Conservation (phyloP, 257 asterid species). For the Handroanthus guayacan region DNA sequence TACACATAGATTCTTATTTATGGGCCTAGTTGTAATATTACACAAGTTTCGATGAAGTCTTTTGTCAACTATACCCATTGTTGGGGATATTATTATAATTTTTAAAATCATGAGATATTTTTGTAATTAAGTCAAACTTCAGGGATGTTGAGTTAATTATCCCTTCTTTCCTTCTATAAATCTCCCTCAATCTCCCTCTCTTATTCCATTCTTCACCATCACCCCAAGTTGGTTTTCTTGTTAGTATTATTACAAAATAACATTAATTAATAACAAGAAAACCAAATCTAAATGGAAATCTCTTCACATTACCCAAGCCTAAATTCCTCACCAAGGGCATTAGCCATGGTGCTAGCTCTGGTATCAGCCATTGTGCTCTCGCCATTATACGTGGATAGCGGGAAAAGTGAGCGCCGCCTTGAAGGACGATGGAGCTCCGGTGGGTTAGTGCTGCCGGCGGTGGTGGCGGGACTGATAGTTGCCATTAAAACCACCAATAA, state of each 20-base stretch:
- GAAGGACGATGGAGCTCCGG: slow-evolving; percentile 72
- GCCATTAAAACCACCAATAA: slow-evolving; percentile 65
- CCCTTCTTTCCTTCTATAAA: slow-evolving; percentile 44
- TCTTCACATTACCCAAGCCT: slow-evolving; percentile 29
- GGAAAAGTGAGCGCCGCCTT: slow-evolving; percentile 43
- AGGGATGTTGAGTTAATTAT: not conserved
- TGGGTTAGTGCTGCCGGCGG: slow-evolving; percentile 62
- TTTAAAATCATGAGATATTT: too few species aligned
- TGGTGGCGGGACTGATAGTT: slow-evolving; percentile 66
- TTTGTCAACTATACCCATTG: too few species aligned
- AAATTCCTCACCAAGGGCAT: slow-evolving; percentile 66
- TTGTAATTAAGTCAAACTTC: too few species aligned
- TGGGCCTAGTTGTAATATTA: too few species aligned
- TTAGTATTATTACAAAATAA: not conserved
- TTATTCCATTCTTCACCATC: slow-evolving; percentile 8
- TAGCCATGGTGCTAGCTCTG: slow-evolving; percentile 71
- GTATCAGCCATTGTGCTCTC: slow-evolving; percentile 69
- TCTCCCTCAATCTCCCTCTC: slow-evolving; percentile 35
- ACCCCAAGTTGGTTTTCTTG: slow-evolving; percentile 38
- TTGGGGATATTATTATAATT: too few species aligned
- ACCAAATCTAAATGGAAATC: slow-evolving; percentile 54
- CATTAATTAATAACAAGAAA: slow-evolving; percentile 31
- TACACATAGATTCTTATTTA: too few species aligned
- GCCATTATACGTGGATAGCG: slow-evolving; percentile 56
- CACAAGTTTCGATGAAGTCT: too few species aligned